Percentiles rank a stretch among this genome's conserved stretches.
Evolutionary conservation across 192 early-diverging fungal species (phyloP).

Genomic region (Backusella tarrabulga): DNA sequence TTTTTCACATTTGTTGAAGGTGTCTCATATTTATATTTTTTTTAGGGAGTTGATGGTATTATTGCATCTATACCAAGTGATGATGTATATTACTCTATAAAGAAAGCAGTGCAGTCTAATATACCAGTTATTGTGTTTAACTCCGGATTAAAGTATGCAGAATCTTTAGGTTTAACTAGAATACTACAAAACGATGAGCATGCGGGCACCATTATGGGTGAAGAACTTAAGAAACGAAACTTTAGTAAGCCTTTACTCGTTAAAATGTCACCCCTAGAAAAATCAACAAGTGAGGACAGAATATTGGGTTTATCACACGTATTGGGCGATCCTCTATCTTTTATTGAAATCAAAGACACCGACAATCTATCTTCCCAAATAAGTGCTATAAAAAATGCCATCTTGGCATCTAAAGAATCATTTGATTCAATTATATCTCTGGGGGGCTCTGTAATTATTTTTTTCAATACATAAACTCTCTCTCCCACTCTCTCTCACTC

Average conservation of each 20-base stretch:
- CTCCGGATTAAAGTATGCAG: not conserved
- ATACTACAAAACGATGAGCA: constrained; percentile 13
- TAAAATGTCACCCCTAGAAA: not conserved
- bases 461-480: not conserved
- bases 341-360: not conserved
- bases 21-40: not conserved
- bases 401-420: not conserved
- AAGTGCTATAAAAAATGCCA: not conserved
- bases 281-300: not conserved
- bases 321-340: not conserved
- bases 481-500: not conserved
- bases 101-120: not conserved
- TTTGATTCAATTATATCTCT: constrained; percentile 24
- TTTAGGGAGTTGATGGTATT: constrained; percentile 19
- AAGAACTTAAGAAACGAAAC: not conserved
- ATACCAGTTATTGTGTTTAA: constrained; percentile 25
- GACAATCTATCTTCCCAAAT: not conserved
- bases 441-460: constrained; percentile 11
- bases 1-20: not conserved
- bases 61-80: constrained; percentile 21
- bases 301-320: not conserved
- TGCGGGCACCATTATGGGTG: not conserved
- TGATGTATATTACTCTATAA: not conserved
- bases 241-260: constrained; percentile 4
- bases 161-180: constrained; percentile 3